Percentiles rank a stretch among this genome's conserved stretches.
phyloP scores from a whole-genome alignment of 331 rosid species.

The Spiraea crenata region DNA sequence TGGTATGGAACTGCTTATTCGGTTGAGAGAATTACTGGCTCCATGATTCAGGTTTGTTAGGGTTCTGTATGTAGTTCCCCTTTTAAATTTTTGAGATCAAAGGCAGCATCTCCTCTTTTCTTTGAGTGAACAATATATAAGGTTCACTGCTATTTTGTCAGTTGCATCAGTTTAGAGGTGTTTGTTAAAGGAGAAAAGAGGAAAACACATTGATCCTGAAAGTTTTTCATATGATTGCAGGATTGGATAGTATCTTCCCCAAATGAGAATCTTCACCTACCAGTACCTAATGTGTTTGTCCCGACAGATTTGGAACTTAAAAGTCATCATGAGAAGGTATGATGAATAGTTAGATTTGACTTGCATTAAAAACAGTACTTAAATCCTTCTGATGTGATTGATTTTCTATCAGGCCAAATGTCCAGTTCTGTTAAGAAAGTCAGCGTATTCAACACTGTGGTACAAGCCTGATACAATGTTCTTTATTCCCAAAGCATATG shows the following conservation, averaged over 20 bases:
- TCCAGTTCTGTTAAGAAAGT: conserved; percentile 70
- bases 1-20: conserved; percentile 94
- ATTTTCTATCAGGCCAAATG: conserved; percentile 57
- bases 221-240: conserved; percentile 42
- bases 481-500: conserved; percentile 79
- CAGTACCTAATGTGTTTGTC: conserved; percentile 68
- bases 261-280: conserved; percentile 70
- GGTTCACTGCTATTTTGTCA: conserved; percentile 18
- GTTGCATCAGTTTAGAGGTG: conserved; percentile 4
- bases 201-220: background rate
- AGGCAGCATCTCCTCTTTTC: background rate
- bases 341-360: conserved; percentile 7
- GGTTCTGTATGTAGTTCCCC: background rate
- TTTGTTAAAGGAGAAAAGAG: background rate
- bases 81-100: background rate
- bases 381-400: conserved; percentile 27
- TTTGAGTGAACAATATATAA: conserved; percentile 20
- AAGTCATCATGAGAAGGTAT: conserved; percentile 55
- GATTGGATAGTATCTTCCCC: conserved; percentile 74
- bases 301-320: conserved; percentile 85
- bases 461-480: conserved; percentile 83
- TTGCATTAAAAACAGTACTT: background rate
- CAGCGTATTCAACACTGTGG: conserved; percentile 74
- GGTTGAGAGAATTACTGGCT: conserved; percentile 51
- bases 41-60: conserved; percentile 61